Conservation (phyloP, 2,329 filamentous ascomycete species). For the Calonectria multiphialidica region DNA sequence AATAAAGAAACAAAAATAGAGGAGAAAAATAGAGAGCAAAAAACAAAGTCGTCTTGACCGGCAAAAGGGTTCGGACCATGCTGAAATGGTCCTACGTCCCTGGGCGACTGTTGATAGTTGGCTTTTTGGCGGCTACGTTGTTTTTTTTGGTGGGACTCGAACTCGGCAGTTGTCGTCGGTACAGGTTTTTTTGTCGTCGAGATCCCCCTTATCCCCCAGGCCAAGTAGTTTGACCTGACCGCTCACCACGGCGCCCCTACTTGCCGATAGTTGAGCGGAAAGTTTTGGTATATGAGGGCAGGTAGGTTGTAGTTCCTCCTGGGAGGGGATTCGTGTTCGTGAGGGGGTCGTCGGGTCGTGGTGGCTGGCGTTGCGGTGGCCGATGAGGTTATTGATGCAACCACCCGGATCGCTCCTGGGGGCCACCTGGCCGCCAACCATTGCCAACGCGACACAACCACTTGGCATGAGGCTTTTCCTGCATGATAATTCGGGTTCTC, state of each 20-base stretch:
- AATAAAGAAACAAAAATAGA: neutral
- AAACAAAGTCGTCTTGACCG: neutral
- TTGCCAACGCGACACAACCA: neutral
- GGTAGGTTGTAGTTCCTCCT: neutral
- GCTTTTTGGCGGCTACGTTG: constrained; percentile 24
- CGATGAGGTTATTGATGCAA: constrained; percentile 8
- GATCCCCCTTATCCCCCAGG: constrained; percentile 27
- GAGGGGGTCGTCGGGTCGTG: neutral
- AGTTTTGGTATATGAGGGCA: constrained; percentile 27
- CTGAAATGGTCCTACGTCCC: constrained; percentile 42
- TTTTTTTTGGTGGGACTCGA: constrained; percentile 25
- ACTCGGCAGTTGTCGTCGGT: constrained; percentile 22
- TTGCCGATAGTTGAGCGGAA: constrained; percentile 14
- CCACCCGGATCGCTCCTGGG: neutral
- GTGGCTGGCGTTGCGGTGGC: constrained; percentile 7
- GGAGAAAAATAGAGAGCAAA: neutral
- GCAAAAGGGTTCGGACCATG: constrained; percentile 46
- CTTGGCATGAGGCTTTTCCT: constrained; percentile 22
- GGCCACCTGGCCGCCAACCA: constrained; percentile 8
- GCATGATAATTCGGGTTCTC: neutral
- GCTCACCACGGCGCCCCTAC: constrained; percentile 42
- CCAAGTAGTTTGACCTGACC: constrained; percentile 45
- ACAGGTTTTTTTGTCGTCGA: constrained; percentile 6
- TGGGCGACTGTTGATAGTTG: constrained; percentile 20
- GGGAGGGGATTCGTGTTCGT: neutral